Evolutionary conservation across 2,329 filamentous ascomycete genomes (phyloP), one percentile per base, ranked within the genome.

Genomic region (Alternaria hordeiaustralica): DNA sequence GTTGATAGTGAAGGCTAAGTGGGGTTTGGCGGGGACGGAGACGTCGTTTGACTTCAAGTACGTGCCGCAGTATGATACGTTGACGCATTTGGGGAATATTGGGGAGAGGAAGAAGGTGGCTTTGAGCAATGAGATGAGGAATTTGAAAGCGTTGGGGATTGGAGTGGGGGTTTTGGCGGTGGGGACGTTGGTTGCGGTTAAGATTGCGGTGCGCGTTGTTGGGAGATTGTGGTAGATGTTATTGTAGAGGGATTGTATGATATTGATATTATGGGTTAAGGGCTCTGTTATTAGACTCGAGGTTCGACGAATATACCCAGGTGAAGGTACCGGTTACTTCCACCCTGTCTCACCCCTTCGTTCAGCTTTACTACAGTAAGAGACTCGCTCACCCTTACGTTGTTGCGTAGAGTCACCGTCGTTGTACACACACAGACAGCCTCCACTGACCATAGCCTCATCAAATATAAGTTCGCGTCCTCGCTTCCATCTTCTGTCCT

Each of bases 11-110:
- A 84, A 90, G 60, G 86, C 87, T 60, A 88, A 89, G 58, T 87
- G 84, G 59, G 91, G 89, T 0, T 82, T 94, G 8, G 88, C 79
- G 11, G 83, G 90, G 0, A 82, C 85, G 50, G 85, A 89, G 71
- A 87, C 86, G 2, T 83, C 81, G 9, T 94, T 93, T 72, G 87
- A 90, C 20, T 91, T 94, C 79, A 90, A 93, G 74, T 91, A 91
- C 72, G 82, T 91, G 10, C 90, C 90, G 0, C 81, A 86, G 67
- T 84, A 85, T 54, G 75, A 80, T 54, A 86, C 84, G 9, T 78
- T 83, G 12, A 87, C 85, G 5, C 80, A 83, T 50, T 77, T 85
- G 77, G 82, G 82, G 2, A 78, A 82, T 63, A 76, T 78, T 51
- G 74, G 79, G 45, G 79, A 81, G 66, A 78, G 80, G 28, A 78